Percentiles rank a stretch among this genome's conserved stretches.
These are phyloP conservation scores for Camellia oleifera DNA, from an alignment of 179 eudicot species.

Conservation along the genomic window DNA sequence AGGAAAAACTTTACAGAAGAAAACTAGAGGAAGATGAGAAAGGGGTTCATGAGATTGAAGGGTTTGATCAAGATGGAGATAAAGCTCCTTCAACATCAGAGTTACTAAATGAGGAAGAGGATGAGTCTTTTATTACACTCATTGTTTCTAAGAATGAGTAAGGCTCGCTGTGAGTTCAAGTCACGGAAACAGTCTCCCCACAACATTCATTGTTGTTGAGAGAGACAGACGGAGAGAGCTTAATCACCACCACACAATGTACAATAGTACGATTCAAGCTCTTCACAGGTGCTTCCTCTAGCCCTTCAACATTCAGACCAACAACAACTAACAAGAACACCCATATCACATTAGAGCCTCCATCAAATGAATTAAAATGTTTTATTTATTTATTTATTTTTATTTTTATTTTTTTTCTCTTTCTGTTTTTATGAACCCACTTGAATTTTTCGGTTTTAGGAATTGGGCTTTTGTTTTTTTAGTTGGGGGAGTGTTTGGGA, in stretches of 20 bases:
- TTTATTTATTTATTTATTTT: background rate
- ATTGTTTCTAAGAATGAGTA: constrained; percentile 28
- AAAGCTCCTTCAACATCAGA: constrained; percentile 9
- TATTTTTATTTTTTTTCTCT: background rate
- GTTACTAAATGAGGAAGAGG: constrained; percentile 27
- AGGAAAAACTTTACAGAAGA: constrained; percentile 53
- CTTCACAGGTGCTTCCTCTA: constrained; percentile 40
- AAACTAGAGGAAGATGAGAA: constrained; percentile 29
- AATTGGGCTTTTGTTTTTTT: background rate
- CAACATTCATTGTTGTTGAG: too few species aligned
- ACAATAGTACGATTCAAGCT: constrained; percentile 17
- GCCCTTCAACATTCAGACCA: constrained; percentile 25
- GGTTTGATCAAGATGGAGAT: background rate
- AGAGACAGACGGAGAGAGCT: constrained; percentile 20
- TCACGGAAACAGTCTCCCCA: too few species aligned
- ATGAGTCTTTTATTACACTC: constrained; percentile 44
- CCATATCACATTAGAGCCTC: constrained; percentile 14
- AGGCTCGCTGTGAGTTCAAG: too few species aligned
- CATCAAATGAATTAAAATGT: background rate
- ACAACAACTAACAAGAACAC: constrained; percentile 16
- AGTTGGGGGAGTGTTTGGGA: constrained; percentile 6
- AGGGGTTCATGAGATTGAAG: constrained; percentile 10
- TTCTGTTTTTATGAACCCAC: background rate
- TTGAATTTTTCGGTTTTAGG: background rate
- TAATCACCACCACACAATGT: background rate